A percentile compares a stretch with the other conserved stretches of the same genome.
Evolutionary conservation across 768 basidiomycete species (phyloP).

Genomic region (Pleurotus platypus): DNA sequence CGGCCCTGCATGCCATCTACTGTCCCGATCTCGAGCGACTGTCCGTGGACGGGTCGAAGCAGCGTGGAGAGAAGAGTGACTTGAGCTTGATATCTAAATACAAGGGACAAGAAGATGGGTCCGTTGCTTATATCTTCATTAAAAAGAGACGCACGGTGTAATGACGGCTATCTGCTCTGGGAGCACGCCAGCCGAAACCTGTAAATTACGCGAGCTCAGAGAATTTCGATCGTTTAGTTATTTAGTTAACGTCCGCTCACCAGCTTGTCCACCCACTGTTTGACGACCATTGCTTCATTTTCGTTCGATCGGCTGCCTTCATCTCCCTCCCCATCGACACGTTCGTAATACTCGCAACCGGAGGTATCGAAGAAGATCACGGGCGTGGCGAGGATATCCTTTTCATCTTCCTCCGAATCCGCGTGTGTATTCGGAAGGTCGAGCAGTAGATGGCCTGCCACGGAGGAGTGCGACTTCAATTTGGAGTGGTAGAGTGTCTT

Average conservation of each 20-base stretch:
- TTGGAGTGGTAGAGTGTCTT: slow-evolving; percentile 72
- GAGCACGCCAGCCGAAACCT: slow-evolving; percentile 16
- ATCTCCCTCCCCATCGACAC: slow-evolving; percentile 71
- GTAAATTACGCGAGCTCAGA: too few species aligned
- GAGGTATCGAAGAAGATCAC: slow-evolving; percentile 94
- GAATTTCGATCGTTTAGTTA: too few species aligned
- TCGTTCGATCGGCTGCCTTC: slow-evolving; percentile 93
- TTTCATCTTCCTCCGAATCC: slow-evolving; percentile 59
- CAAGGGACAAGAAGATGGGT: not conserved
- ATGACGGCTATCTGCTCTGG: slow-evolving; percentile 73
- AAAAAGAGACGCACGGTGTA: slow-evolving; percentile 50
- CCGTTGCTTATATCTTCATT: not conserved
- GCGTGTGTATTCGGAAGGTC: slow-evolving; percentile 58
- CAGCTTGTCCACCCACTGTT: slow-evolving; percentile 76
- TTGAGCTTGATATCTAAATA: slow-evolving; percentile 84
- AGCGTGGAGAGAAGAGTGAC: slow-evolving; percentile 80
- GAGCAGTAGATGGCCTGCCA: slow-evolving; percentile 66
- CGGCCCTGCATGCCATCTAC: slow-evolving; percentile 98
- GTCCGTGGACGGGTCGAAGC: slow-evolving; percentile 66
- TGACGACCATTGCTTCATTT: slow-evolving; percentile 88
- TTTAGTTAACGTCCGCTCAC: slow-evolving; percentile 30
- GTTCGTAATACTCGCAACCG: slow-evolving; percentile 91
- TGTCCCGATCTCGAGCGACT: slow-evolving; percentile 81
- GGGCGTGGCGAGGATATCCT: slow-evolving; percentile 71
- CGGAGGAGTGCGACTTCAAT: slow-evolving; percentile 67